phyloP scores from a whole-genome alignment of 2,329 filamentous ascomycete genomes.

The Sporothrix brunneoviolacea region DNA sequence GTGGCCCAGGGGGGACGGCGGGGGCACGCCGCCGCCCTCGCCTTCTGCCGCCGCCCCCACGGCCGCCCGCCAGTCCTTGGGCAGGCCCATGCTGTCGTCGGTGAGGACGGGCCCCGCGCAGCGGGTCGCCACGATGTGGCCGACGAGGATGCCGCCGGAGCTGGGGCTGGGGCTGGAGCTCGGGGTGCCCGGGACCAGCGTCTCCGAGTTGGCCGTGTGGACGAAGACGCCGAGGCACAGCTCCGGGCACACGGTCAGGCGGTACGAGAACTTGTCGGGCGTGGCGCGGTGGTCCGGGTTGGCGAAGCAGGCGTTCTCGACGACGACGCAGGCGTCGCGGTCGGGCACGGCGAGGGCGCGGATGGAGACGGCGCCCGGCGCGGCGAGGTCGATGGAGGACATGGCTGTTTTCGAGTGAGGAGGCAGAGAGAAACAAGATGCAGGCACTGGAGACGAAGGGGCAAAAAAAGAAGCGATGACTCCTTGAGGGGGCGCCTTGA shows the following conservation, averaged over 20 bases:
- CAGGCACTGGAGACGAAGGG: neutral
- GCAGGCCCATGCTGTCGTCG: constrained; percentile 70
- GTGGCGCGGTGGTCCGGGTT: constrained; percentile 43
- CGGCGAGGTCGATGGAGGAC: constrained; percentile 2
- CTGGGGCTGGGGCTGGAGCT: constrained; percentile 41
- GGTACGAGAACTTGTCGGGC: constrained; percentile 62
- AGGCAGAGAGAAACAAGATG: neutral
- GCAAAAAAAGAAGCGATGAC: neutral
- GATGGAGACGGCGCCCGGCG: constrained; percentile 41
- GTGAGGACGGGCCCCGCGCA: constrained; percentile 57
- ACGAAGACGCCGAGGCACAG: constrained; percentile 71
- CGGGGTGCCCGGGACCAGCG: constrained; percentile 46
- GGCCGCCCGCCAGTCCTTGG: constrained; percentile 57
- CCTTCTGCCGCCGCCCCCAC: constrained; percentile 35
- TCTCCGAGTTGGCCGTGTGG: neutral
- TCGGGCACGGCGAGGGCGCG: constrained; percentile 64
- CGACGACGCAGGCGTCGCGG: constrained; percentile 49
- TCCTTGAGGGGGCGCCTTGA: too few relatives aligned
- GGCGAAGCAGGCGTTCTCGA: constrained; percentile 50
- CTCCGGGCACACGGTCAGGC: constrained; percentile 66
- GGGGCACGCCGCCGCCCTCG: constrained; percentile 27
- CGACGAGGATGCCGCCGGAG: constrained; percentile 58
- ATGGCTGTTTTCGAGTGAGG: neutral
- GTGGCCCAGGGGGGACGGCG: constrained; percentile 54
- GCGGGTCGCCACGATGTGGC: constrained; percentile 71